Evolutionary conservation across 768 basidiomycete species (phyloP), one percentile per base, ranked within the genome.

Genomic region (Boletellus sp.): DNA sequence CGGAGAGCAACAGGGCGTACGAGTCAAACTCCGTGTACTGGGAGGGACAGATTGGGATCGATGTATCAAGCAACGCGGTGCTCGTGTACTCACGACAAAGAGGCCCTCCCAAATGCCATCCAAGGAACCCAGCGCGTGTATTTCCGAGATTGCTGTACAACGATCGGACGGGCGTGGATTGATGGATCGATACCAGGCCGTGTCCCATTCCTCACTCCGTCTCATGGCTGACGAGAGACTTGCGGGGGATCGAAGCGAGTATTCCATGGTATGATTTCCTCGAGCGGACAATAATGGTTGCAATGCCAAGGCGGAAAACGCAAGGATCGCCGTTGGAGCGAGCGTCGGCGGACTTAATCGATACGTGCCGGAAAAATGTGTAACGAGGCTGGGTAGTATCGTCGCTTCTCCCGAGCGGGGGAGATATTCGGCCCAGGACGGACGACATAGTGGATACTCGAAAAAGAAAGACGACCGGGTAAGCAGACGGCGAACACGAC

Each of bases 1-100:
- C 90, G 7, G 78, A 74, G n/a, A 90, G 74, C 50, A 94, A 74
- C 19, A 78, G 78, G 20, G 86, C 84, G 60, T 95, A 97, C 7
- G 87, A 84, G 34, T 81, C 80, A 63, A 96, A 97, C 57, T 92
- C 88, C 17, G 82, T 83, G 60, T 88, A 91, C 87, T 90, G 62
- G 41, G 38, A 34, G 45, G 34, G 16, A 10, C 26, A 13, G 12
- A 17, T 20, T 59, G 15, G 36, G 37, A 47, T 39, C 32, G 31
- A 28, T 38, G 10, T 31, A 16, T 36, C 26, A 26, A 31, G 26
- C 6, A 31, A 37, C n/a, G n/a, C 19, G 36, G 22, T 15, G n/a
- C 26, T n/a, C 33, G 23, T 40, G 23, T 34, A 70, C 81, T 53
- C 58, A 87, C 88, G 15, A 80, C 84, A 59, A 91, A 90, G 32